phyloP scores from a whole-genome alignment of 306 rosid species.

The Prunus mongolica region DNA sequence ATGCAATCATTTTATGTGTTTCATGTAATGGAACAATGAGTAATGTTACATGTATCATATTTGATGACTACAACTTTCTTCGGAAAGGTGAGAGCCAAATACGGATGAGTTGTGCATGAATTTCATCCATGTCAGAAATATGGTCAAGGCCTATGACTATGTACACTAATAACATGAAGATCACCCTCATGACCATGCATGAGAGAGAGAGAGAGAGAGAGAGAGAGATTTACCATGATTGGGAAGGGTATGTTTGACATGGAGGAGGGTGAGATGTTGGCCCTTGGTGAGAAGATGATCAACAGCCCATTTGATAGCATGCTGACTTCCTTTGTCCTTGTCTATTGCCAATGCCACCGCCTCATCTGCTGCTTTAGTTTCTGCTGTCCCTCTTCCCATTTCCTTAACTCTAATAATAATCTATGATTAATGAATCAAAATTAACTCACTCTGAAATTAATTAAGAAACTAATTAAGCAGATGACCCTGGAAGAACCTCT shows the following conservation, averaged over 20 bases:
- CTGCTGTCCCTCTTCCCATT: conserved; percentile 42
- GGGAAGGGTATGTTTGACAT: conserved; percentile 48
- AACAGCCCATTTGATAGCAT: conserved; percentile 81
- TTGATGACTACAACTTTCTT: too few relatives aligned
- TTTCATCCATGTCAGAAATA: too few relatives aligned
- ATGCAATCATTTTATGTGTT: too few relatives aligned
- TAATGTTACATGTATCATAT: too few relatives aligned
- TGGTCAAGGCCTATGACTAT: too few relatives aligned
- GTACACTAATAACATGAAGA: too few relatives aligned
- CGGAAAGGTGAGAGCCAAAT: too few relatives aligned
- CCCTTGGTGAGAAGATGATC: conserved; percentile 73
- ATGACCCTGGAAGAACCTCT: neutral
- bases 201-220: neutral
- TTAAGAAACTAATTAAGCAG: neutral
- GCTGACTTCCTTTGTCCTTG: conserved; percentile 74
- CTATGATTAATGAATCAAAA: neutral
- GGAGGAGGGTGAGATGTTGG: conserved; percentile 53
- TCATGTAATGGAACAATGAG: too few relatives aligned
- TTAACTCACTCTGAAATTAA: neutral
- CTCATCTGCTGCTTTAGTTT: conserved; percentile 38
- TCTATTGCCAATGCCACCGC: conserved; percentile 80
- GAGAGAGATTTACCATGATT: conserved; percentile 33
- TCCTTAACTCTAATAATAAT: neutral
- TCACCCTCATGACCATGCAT: too few relatives aligned
- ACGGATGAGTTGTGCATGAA: too few relatives aligned